A percentile compares a stretch with the other conserved stretches of the same genome.
Evolutionary conservation across 257 asterid genomes (phyloP).

Genomic region (Solanum peruvianum): DNA sequence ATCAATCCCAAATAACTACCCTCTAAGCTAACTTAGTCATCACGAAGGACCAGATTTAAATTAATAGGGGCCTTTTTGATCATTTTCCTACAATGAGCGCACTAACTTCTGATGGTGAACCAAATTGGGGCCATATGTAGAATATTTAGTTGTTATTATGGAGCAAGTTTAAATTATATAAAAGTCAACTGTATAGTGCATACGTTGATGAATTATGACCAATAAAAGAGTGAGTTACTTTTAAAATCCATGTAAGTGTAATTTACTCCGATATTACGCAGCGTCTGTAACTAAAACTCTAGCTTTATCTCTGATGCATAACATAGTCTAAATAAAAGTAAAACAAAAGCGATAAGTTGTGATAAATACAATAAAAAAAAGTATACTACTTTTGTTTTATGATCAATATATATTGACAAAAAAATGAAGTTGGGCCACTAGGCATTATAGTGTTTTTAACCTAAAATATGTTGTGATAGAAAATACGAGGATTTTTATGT

Average conservation of each 20-base stretch:
- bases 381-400: background rate
- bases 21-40: background rate
- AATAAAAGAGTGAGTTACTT: background rate
- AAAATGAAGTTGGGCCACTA: background rate
- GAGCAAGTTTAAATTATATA: background rate
- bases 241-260: background rate
- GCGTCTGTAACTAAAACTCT: too few species aligned
- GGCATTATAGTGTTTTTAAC: background rate
- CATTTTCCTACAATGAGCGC: background rate
- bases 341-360: background rate
- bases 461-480: background rate
- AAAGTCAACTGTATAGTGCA: background rate
- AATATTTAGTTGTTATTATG: background rate
- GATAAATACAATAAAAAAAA: background rate
- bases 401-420: background rate
- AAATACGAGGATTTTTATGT: background rate
- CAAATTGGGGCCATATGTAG: background rate
- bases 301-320: too few species aligned
- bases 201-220: background rate
- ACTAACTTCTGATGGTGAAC: background rate
- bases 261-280: background rate
- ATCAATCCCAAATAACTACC: fast-evolving
- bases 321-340: background rate
- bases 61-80: background rate
- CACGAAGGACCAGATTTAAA: background rate